Base-by-base conservation (phyloP, 805 yeast species). In the Cyberlindnera bimundalis region DNA sequence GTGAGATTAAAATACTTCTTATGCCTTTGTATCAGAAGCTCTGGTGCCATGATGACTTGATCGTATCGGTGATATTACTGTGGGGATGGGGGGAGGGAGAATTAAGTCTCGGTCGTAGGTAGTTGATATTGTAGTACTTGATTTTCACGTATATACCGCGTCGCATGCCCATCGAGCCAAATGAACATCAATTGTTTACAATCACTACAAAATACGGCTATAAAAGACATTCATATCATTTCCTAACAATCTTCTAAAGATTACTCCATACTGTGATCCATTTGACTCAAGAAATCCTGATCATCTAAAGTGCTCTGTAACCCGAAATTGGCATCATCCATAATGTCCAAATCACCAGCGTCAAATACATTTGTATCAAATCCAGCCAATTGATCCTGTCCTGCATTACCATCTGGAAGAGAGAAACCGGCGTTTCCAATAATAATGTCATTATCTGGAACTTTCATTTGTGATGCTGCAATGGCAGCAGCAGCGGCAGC, bases 1-100 rank as follows among this genome's bases (percentile, higher is more conserved):
- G 81, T 74, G 46, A 81, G 59, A 43, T 66, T 50, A 64, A 77
- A 62, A 71, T 69, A 82, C 37, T 55, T 64, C 10, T 48, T 37
- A 46, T 67, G 72, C 30, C 58, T 60, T 6, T 35, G 24, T 12
- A 23, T 16, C 14, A 26, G 27, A 6, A 44, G 35, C 10, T 33
- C 31, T 15, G 27, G 21, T 18, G 19, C 6, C 36, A 33, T 33
- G 6, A 6, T 21, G 9, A 6, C 6, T 10, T 21, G 24, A 21
- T 21, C 24, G 6, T 21, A 6, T 21, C n/a, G n/a, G n/a, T n/a
- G n/a, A n/a, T n/a, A n/a, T n/a, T n/a, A n/a, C n/a, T n/a, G n/a
- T n/a, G n/a, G n/a, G n/a, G n/a, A n/a, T n/a, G n/a, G n/a, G n/a
- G n/a, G n/a, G n/a, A n/a, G n/a, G n/a, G n/a, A n/a, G n/a, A n/a